These are phyloP conservation scores for Colletotrichum theobromicola DNA, from an alignment of 2,329 filamentous ascomycete genomes.

Conservation along the genomic window DNA sequence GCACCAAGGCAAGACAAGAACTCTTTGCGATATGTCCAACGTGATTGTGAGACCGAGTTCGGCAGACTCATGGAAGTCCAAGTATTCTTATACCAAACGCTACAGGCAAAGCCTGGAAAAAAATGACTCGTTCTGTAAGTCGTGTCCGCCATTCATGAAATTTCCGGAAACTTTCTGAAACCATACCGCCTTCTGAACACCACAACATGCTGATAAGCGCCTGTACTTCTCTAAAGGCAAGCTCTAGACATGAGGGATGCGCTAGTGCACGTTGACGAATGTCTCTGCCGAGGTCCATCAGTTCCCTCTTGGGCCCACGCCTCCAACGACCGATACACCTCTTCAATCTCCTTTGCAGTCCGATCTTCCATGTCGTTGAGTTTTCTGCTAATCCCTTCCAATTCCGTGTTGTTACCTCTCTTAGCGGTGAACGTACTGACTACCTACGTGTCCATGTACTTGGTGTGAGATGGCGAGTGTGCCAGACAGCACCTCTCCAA, in stretches of 20 bases:
- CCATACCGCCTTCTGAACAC: too few species aligned
- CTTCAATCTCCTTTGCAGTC: background rate
- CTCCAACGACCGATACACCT: background rate
- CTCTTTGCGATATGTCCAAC: too few species aligned
- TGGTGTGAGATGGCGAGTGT: background rate
- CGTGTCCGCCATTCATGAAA: too few species aligned
- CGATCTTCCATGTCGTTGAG: background rate
- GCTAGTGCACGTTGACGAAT: background rate
- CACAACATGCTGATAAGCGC: too few species aligned
- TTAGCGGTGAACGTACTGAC: background rate
- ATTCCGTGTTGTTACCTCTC: background rate
- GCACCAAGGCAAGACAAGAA: too few species aligned
- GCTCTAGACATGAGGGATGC: background rate
- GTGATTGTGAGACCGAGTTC: too few species aligned
- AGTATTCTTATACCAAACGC: too few species aligned
- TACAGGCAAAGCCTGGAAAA: too few species aligned
- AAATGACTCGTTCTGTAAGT: too few species aligned
- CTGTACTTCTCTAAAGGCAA: background rate
- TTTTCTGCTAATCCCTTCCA: background rate
- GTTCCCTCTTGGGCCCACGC: background rate
- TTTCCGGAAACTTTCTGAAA: too few species aligned
- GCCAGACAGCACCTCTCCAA: background rate
- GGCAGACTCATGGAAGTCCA: too few species aligned
- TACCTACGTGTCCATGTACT: background rate
- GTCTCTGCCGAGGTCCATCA: background rate